Conservation (phyloP, 129 eudicot genomes). For the Artemisia annua region DNA sequence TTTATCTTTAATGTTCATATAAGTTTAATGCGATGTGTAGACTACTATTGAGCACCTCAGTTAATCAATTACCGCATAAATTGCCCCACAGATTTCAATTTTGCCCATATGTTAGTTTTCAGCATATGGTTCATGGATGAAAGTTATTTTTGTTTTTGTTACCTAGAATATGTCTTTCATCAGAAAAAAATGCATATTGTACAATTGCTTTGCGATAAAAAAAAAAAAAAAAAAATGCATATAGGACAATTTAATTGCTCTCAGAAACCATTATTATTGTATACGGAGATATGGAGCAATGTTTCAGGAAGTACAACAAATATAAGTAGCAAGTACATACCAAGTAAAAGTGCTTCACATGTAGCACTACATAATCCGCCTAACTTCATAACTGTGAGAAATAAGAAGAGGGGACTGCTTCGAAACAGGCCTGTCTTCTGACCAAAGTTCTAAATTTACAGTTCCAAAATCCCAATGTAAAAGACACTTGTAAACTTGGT, state of each 20-base stretch:
- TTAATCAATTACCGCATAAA: constrained; percentile 23
- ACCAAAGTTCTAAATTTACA: constrained; percentile 91
- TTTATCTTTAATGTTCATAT: not conserved
- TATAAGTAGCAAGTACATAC: constrained; percentile 11
- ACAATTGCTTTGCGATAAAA: not conserved
- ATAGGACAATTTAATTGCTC: constrained; percentile 14
- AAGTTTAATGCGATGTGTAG: constrained; percentile 20
- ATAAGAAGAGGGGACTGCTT: constrained; percentile 69
- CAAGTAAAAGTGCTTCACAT: not conserved
- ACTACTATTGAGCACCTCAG: constrained; percentile 39
- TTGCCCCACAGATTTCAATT: constrained; percentile 30
- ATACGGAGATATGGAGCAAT: constrained; percentile 1
- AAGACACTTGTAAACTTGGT: constrained; percentile 78
- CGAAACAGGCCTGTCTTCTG: constrained; percentile 88
- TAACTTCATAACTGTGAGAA: constrained; percentile 76
- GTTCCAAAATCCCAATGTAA: constrained; percentile 85
- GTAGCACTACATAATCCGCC: constrained; percentile 24
- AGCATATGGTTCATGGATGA: not conserved
- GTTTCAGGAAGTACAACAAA: constrained; percentile 12
- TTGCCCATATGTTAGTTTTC: constrained; percentile 12
- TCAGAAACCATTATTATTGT: not conserved
- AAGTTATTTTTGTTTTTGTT: not conserved
- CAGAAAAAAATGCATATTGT: no score
- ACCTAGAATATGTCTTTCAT: constrained; percentile 11
- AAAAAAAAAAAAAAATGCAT: constrained; percentile 6